Evolutionary conservation across 345 rosid species (phyloP).

Genomic region (Dimocarpus longan): DNA sequence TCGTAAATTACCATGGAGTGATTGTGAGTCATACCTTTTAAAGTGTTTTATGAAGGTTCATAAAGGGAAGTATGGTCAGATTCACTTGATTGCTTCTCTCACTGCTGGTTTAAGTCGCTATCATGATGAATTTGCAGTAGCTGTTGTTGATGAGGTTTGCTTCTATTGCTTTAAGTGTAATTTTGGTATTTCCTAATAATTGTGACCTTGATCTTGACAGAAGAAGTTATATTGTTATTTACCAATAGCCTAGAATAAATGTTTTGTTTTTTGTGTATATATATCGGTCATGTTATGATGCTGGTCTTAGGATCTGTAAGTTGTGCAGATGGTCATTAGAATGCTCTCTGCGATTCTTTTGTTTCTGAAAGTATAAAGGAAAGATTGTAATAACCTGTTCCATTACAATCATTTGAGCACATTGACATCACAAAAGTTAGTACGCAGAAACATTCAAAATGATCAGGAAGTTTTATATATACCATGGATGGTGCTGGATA

Average conservation of each 20-base stretch:
- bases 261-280: neutral
- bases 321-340: neutral
- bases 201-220: neutral
- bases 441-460: neutral
- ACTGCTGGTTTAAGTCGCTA: conserved; percentile 97
- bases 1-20: conserved; percentile 95
- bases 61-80: conserved; percentile 96
- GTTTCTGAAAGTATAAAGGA: conserved; percentile 10
- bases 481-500: neutral
- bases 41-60: conserved; percentile 99
- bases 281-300: neutral
- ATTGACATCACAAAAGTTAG: neutral
- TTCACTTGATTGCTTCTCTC: conserved; percentile 95
- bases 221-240: neutral
- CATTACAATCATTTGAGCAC: neutral
- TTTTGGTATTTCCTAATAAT: neutral
- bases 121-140: conserved; percentile 98
- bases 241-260: neutral
- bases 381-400: neutral
- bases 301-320: neutral
- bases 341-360: neutral
- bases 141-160: conserved; percentile 97
- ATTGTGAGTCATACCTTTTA: conserved; percentile 86
- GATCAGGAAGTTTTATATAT: conserved; percentile 2
- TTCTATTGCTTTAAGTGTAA: conserved; percentile 5